Base-by-base conservation (phyloP, 441 rosid genomes). In the Metrosideros polymorpha region DNA sequence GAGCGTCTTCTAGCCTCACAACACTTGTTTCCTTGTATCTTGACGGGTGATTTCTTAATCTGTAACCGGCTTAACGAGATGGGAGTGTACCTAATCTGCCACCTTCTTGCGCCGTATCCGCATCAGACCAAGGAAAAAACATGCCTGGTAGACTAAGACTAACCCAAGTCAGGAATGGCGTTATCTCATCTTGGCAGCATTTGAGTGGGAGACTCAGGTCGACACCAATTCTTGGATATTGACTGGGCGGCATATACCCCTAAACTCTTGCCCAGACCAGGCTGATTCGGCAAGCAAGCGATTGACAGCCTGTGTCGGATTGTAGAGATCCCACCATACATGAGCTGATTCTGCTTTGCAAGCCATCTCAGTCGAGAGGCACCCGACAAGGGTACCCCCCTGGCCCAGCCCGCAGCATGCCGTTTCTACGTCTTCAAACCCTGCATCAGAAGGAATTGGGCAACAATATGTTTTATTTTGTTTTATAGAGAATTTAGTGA, bases 301-400 rank as follows among this genome's bases (percentile, higher is more conserved):
- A 90, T 93, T 93, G 52, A 90, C 92, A 19, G 89, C 87, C 63
- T 86, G 86, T 8, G 97, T 93, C 2, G 96, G 96, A 88, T 92
- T 94, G 88, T 92, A 93, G 51, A 93, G 91, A 90, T 94, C 97
- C 97, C 96, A 94, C 97, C 97, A 94, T 3, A 94, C 91, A 83
- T 88, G 89, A 75, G 61, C 53, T 83, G 94, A 89, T 86, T 89
- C 90, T 84, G 83, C 83, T 35, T 89, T 35, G 87, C 97, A 94
- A 86, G 94, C 92, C 93, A 93, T 92, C 42, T 90, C 94, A n/a
- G 22, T 79, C 4, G 95, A 91, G 30, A 93, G 90, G 88, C 95
- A 94, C 52, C 97, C 94, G 1, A 94, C 84, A 61, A 83, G 84
- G 18, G 88, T 92, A 4, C 93, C 93, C 10, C 87, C 88, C 71